These are phyloP conservation scores for Schwanniomyces etchellsii DNA, from an alignment of 1,139 yeast genomes.

Conservation along the genomic window DNA sequence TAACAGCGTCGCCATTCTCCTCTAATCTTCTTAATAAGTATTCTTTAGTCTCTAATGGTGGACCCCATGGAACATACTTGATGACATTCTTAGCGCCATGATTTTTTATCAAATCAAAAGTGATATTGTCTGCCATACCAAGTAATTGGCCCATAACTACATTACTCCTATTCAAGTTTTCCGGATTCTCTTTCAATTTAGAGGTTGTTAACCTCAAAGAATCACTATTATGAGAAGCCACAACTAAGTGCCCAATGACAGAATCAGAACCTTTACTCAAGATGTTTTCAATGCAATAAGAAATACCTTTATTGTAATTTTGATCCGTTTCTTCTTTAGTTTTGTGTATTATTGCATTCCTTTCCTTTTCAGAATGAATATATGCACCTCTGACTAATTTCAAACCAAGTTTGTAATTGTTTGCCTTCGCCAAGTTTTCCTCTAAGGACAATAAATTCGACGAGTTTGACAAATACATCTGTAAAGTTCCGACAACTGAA, in stretches of 20 bases:
- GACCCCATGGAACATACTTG: constrained; percentile 98
- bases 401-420: constrained; percentile 72
- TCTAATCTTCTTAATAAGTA: constrained; percentile 86
- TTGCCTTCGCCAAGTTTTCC: constrained; percentile 55
- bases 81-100: constrained; percentile 70
- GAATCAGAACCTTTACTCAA: constrained; percentile 41
- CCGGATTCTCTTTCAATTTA: constrained; percentile 36
- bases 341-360: constrained; percentile 61
- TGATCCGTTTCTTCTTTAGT: constrained; percentile 74
- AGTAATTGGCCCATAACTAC: constrained; percentile 85
- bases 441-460: constrained; percentile 58
- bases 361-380: constrained; percentile 79
- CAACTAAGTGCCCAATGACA: constrained; percentile 77
- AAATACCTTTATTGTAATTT: constrained; percentile 69
- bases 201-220: constrained; percentile 73
- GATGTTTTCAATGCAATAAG: constrained; percentile 59
- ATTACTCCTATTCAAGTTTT: constrained; percentile 56
- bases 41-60: constrained; percentile 89
- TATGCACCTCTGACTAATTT: constrained; percentile 98
- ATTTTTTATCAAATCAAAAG: constrained; percentile 63
- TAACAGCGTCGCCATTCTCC: constrained; percentile 95
- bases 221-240: constrained; percentile 84
- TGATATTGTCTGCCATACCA: constrained; percentile 94
- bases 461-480: constrained; percentile 81
- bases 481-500: constrained; percentile 86